Percentiles rank a stretch among this genome's conserved stretches.
Conservation (phyloP, 2,329 filamentous ascomycete species). For the Massarina eburnea region DNA sequence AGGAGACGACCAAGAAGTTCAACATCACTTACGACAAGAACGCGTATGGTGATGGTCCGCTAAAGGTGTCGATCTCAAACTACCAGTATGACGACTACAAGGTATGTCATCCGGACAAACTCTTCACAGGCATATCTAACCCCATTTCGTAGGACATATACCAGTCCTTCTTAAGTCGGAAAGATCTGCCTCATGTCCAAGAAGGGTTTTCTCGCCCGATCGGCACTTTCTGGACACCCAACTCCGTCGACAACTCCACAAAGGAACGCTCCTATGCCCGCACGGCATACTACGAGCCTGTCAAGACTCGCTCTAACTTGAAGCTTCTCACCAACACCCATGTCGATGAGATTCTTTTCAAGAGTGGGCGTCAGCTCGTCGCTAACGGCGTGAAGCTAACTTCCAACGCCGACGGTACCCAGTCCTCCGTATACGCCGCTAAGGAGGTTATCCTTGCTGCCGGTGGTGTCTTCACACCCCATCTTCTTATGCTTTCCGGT, state of each 20-base stretch:
- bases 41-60: constrained; percentile 10
- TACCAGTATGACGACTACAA: constrained; percentile 15
- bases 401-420: background rate
- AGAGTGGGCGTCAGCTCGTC: background rate
- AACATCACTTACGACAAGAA: constrained; percentile 9
- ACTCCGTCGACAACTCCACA: constrained; percentile 16
- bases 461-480: constrained; percentile 57
- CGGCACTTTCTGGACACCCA: constrained; percentile 31
- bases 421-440: constrained; percentile 18
- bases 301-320: constrained; percentile 24
- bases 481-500: constrained; percentile 46
- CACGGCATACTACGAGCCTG: constrained; percentile 29
- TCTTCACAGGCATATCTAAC: background rate
- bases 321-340: constrained; percentile 22
- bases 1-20: constrained; percentile 1
- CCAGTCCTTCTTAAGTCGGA: background rate
- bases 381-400: constrained; percentile 11
- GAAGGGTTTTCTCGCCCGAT: constrained; percentile 16
- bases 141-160: constrained; percentile 11
- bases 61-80: constrained; percentile 9
- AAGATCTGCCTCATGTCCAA: constrained; percentile 10
- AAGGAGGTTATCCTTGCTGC: constrained; percentile 63
- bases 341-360: constrained; percentile 29
- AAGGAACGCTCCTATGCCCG: constrained; percentile 39
- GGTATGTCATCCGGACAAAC: background rate